Evolutionary conservation across 805 yeast genomes (phyloP), one percentile per base, ranked within the genome.

Genomic region (Diddensiella caesifluorescens): DNA sequence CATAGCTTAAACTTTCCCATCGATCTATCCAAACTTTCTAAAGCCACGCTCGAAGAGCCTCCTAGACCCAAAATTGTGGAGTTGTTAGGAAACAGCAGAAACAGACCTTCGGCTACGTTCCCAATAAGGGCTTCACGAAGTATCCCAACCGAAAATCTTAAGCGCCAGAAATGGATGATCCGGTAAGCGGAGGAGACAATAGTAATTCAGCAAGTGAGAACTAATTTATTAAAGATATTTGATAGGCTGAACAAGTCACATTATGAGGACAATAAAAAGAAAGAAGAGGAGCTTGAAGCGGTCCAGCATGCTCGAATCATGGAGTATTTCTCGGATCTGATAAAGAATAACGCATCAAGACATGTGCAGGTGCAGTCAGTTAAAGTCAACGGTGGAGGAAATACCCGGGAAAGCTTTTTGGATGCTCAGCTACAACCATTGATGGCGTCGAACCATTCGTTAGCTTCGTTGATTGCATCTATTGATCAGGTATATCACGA

Each of bases 381-480:
- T 5, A 47, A 48, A 15, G 57, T 64, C 10, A 39, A 44, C 2
- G 70, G 70, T 4, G 55, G 63, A 3, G 39, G 37, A 10, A 46
- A 37, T 13, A 58, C 60, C 12, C 49, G 57, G 22, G 39, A 55
- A 1, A 38, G 53, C 6, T 52, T 60, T 25, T 37, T 68, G 37
- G 46, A 52, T 20, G 50, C 61, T 12, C 60, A 62, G 26, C 38
- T 61, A 15, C 52, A 52, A 34, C 66, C 67, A 4, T 41, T 65
- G 2, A 46, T 66, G n/a, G 61, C 59, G 15, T 33, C 39, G 22
- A 39, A 33, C 26, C 47, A 37, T 19, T 50, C 50, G 10, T 51
- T 49, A 13, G 44, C 43, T 4, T 49, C 50, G 20, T 52, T 60
- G 5, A 54, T 55, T 12, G 36, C 13, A 4, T 56, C 59, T 1